Percentiles rank a stretch among this genome's conserved stretches.
Evolutionary conservation across 306 rosid species (phyloP).

Genomic region (Cucurbita maxima): DNA sequence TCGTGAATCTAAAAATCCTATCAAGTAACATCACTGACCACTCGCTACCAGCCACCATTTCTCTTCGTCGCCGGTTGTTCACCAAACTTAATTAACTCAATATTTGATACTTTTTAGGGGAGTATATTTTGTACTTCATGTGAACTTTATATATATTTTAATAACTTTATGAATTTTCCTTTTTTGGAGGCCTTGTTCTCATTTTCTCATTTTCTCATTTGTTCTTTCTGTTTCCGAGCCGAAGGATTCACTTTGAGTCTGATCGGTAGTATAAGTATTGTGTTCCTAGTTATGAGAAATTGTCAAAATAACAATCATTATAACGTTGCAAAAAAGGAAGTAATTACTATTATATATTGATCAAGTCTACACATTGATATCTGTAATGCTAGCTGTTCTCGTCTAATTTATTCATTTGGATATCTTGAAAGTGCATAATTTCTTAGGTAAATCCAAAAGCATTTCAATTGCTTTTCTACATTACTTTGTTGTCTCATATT

Average conservation of each 20-base stretch:
- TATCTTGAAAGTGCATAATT: neutral
- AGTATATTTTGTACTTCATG: neutral
- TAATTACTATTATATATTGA: neutral
- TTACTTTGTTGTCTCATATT: neutral
- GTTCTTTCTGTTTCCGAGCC: neutral
- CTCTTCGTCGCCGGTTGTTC: too few relatives aligned
- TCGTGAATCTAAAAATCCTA: too few relatives aligned
- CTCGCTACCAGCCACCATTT: too few relatives aligned
- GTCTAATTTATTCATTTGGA: neutral
- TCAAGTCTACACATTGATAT: neutral
- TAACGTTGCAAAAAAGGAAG: neutral
- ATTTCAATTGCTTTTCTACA: neutral
- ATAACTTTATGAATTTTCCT: too few relatives aligned
- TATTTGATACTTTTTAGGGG: neutral
- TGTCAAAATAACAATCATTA: neutral
- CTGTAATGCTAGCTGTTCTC: neutral
- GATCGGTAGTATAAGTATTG: neutral
- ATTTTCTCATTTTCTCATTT: neutral
- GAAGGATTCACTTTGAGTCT: neutral
- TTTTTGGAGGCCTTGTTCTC: neutral
- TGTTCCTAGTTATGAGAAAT: neutral
- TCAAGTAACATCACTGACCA: too few relatives aligned
- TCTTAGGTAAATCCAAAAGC: neutral
- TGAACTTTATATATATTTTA: too few relatives aligned
- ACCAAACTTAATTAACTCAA: neutral